Evolutionary conservation across 257 asterid genomes (phyloP), one percentile per base, ranked within the genome.

Genomic region (Thymus mandschuricus): DNA sequence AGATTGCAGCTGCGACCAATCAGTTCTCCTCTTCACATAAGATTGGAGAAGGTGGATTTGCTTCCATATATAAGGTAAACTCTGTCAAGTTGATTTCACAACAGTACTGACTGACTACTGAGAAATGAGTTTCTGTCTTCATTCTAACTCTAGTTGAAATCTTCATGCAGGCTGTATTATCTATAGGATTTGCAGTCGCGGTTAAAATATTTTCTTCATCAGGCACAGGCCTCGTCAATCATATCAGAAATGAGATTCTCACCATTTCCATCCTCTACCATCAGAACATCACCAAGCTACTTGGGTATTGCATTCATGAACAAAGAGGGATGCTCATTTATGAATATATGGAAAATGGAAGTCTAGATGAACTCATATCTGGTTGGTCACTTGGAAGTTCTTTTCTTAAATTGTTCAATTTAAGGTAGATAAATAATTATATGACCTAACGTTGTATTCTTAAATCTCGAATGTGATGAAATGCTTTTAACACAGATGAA

Each of bases 271-370:
- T 55, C 28, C 70, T 68, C 63, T 58, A 33, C 4, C 79, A 75
- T n/a, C 64, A 3, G 44, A 77, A 71, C 66, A 59, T 77, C 60
- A 66, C 66, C 9, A 59, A 52, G 10, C 66, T 66, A 71, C 66
- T 60, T 51, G 81, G 81, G 3, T 71, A 71, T 56, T 72, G 75
- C 71, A 31, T 51, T 44, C 62, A 30, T 12, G 61, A 33, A 58
- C 6, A 64, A 31, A 40, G 59, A 35, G 51, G 3, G 11, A 8
- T 77, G 68, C 59, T 77, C 2, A 21, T 77, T 5, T 65, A 71
- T 28, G 74, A 71, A 65, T 77, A 48, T 74, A 71, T 51, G 75
- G 60, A 41, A 76, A 65, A 59, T 50, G 35, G 38, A 57, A 57
- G 52, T 38, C 50, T 76, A 30, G 8, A 30, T 10, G 12, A 2